Evolutionary conservation across 805 yeast genomes (phyloP), one percentile per base, ranked within the genome.

Genomic region (Wickerhamomyces hampshirensis): DNA sequence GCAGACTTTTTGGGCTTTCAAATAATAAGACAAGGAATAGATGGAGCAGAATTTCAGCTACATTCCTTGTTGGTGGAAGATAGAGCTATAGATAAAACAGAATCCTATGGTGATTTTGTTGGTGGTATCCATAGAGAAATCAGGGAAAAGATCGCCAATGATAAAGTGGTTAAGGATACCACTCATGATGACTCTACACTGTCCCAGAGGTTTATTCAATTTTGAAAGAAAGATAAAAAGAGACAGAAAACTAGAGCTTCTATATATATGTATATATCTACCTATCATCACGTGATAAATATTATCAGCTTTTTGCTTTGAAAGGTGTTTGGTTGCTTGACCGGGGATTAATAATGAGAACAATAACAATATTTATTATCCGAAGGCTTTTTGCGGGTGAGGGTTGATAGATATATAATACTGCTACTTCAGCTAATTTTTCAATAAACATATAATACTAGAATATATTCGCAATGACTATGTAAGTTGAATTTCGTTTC

Each of bases 11-110:
- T 72, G 31, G 71, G 77, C 1, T 57, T 85, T 19, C 77, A 75
- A 40, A 55, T 87, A 5, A 74, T 83, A 12, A 67, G 93, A 42
- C 78, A 76, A 46, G 78, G 78, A 6, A 58, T 71, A 15, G 94
- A 84, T 51, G 76, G 77, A 16, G 13, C 43, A 5, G 53, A 51
- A 29, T 46, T 43, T 3, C 68, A 75, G 3, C 31, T 87, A 53
- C 62, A 68, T 27, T 78, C 77, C 28, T 51, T 74, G 34, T 62
- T 93, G 53, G 77, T 80, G 19, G 98, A 93, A 51, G 98, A 93
- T 55, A 68, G 75, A 31, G 62, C 68, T 17, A 63, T 63, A 26
- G 76, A 79, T 29, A 65, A 72, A 56, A 54, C 76, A 50, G 61
- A 68, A 47, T 71, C 80, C 15, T 83, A 80, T 54, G 58, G 73